These are phyloP conservation scores for Podospora conica DNA, from an alignment of 495 filamentous ascomycete genomes.

Conservation along the genomic window DNA sequence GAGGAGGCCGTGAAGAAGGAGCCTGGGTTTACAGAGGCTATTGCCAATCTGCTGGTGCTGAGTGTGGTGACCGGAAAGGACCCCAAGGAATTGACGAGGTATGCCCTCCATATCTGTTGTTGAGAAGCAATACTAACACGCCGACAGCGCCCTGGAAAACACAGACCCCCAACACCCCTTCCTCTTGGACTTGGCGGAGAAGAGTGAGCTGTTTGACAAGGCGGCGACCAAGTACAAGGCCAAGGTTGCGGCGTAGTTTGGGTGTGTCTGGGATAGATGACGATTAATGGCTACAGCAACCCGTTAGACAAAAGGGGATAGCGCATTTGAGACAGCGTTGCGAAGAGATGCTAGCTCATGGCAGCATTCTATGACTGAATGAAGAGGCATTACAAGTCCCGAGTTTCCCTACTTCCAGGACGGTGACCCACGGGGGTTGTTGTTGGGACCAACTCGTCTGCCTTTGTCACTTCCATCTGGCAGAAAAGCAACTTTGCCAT, in stretches of 20 bases:
- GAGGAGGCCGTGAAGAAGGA: slow-evolving; percentile 72
- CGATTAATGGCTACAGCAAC: background rate
- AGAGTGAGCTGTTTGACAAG: slow-evolving; percentile 71
- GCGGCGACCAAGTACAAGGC: slow-evolving; percentile 72
- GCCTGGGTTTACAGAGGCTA: slow-evolving; percentile 59
- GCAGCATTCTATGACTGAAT: background rate
- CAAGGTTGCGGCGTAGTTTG: slow-evolving; percentile 50
- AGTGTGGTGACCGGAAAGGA: slow-evolving; percentile 69
- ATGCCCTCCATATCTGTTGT: slow-evolving; percentile 20
- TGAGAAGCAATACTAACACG: background rate
- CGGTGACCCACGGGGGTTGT: background rate
- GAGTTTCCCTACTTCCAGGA: background rate
- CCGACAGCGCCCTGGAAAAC: slow-evolving; percentile 50
- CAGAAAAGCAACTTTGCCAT: too few relatives aligned
- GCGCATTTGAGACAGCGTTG: background rate
- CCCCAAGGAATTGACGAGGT: slow-evolving; percentile 53
- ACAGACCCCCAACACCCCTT: slow-evolving; percentile 57
- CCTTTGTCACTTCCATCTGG: too few relatives aligned
- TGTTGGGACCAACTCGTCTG: too few relatives aligned
- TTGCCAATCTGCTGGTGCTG: slow-evolving; percentile 78
- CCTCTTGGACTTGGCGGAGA: slow-evolving; percentile 64
- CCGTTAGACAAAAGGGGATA: background rate
- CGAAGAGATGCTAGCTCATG: background rate
- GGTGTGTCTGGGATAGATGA: background rate
- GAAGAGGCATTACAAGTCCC: background rate